A percentile compares a stretch with the other conserved stretches of the same genome.
These are phyloP conservation scores for Calonectria hongkongensis DNA, from an alignment of 2,329 filamentous ascomycete species.

Conservation along the genomic window DNA sequence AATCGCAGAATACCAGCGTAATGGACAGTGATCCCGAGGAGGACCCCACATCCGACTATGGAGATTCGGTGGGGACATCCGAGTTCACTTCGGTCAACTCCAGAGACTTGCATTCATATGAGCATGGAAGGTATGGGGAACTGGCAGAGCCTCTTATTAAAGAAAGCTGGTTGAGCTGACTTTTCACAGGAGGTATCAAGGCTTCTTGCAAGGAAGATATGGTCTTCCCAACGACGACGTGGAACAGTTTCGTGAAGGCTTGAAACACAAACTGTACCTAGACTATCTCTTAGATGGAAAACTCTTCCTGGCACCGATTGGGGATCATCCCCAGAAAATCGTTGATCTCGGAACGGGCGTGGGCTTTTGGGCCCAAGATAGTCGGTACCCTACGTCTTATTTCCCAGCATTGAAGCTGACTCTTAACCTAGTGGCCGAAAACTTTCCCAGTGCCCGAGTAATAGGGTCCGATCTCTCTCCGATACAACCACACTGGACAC, in stretches of 20 bases:
- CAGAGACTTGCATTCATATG: constrained; percentile 58
- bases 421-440: constrained; percentile 64
- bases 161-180: constrained; percentile 34
- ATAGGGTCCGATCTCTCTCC: constrained; percentile 67
- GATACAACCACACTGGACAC: constrained; percentile 68
- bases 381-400: constrained; percentile 55
- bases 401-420: constrained; percentile 36
- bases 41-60: constrained; percentile 63
- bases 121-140: constrained; percentile 60
- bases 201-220: constrained; percentile 67
- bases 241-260: constrained; percentile 69
- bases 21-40: constrained; percentile 56
- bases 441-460: constrained; percentile 66
- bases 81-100: constrained; percentile 65
- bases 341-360: constrained; percentile 71
- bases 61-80: constrained; percentile 60
- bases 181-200: constrained; percentile 68
- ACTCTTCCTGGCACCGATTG: constrained; percentile 66
- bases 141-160: not conserved
- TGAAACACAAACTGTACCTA: constrained; percentile 69
- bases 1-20: constrained; percentile 33
- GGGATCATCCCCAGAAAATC: constrained; percentile 67
- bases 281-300: constrained; percentile 67
- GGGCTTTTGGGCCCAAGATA: constrained; percentile 74
- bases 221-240: constrained; percentile 72